A percentile compares a stretch with the other conserved stretches of the same genome.
phyloP scores from a whole-genome alignment of 75 land plant species.

The Isoetes taiwanensis region DNA sequence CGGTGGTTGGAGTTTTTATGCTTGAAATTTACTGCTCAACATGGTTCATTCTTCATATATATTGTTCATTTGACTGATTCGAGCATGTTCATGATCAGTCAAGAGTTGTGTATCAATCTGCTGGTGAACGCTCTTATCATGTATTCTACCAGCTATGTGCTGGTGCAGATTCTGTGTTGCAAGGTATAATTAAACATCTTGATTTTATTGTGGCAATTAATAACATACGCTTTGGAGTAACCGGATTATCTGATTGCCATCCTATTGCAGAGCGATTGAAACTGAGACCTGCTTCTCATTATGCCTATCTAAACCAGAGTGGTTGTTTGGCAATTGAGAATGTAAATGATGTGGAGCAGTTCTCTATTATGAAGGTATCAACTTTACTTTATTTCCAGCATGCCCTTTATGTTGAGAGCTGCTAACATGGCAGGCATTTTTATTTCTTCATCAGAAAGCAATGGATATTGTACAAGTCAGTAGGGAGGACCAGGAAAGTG shows the following conservation, averaged over 20 bases:
- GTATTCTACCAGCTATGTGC: constrained; percentile 9
- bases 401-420: background rate
- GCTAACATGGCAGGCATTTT: background rate
- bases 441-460: constrained; percentile 55
- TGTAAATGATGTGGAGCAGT: constrained; percentile 65
- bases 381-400: background rate
- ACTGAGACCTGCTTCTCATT: constrained; percentile 43
- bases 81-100: background rate
- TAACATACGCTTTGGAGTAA: no score
- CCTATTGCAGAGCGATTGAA: constrained; percentile 41
- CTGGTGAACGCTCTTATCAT: constrained; percentile 4
- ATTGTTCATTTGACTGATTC: constrained; percentile 1
- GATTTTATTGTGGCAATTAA: no score
- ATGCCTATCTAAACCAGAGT: constrained; percentile 63
- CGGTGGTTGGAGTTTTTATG: no score
- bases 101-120: constrained; percentile 1
- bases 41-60: no score
- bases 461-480: constrained; percentile 55
- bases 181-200: no score
- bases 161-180: constrained; percentile 24
- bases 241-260: no score
- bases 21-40: no score
- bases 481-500: constrained; percentile 62
- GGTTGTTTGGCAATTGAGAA: constrained; percentile 49
- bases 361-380: constrained; percentile 46